A percentile compares a stretch with the other conserved stretches of the same genome.
These are phyloP conservation scores for Cylindrotheca closterium DNA, from an alignment of 108 stramenopile species.

Conservation along the genomic window DNA sequence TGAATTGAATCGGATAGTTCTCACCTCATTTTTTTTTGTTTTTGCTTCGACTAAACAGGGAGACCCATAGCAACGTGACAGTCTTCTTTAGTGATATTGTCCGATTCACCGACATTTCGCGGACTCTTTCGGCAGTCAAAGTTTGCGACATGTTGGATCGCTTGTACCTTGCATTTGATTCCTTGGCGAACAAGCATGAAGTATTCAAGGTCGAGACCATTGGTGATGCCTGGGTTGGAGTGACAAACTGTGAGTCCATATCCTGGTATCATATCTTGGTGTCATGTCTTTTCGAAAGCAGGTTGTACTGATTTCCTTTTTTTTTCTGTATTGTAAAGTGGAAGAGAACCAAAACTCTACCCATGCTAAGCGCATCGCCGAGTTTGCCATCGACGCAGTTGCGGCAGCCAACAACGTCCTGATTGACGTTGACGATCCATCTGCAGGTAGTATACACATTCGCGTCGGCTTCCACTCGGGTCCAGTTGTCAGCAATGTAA, in stretches of 20 bases:
- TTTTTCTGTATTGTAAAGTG: not conserved
- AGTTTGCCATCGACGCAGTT: slow-evolving; percentile 50
- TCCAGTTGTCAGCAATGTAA: slow-evolving; percentile 47
- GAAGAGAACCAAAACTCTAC: slow-evolving; percentile 31
- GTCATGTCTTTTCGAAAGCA: not conserved
- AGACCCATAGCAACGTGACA: slow-evolving; percentile 20
- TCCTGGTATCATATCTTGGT: not conserved
- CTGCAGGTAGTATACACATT: slow-evolving; percentile 38
- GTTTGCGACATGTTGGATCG: slow-evolving; percentile 35
- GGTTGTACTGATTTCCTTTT: not conserved
- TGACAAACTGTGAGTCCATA: slow-evolving; percentile 9
- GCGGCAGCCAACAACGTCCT: slow-evolving; percentile 33
- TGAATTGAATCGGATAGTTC: not conserved
- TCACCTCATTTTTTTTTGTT: slow-evolving; percentile 24
- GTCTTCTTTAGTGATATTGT: slow-evolving; percentile 30
- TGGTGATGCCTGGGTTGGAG: slow-evolving; percentile 49
- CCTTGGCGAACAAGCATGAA: slow-evolving; percentile 37
- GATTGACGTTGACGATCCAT: slow-evolving; percentile 37
- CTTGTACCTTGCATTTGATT: slow-evolving; percentile 27
- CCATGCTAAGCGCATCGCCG: slow-evolving; percentile 52
- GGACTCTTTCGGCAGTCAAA: slow-evolving; percentile 5
- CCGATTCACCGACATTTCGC: slow-evolving; percentile 26
- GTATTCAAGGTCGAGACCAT: slow-evolving; percentile 67
- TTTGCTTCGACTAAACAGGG: slow-evolving; percentile 37
- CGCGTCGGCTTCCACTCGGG: slow-evolving; percentile 55